Base-by-base conservation (phyloP, 2,329 filamentous ascomycete species). In the Zasmidium citrigriseum region DNA sequence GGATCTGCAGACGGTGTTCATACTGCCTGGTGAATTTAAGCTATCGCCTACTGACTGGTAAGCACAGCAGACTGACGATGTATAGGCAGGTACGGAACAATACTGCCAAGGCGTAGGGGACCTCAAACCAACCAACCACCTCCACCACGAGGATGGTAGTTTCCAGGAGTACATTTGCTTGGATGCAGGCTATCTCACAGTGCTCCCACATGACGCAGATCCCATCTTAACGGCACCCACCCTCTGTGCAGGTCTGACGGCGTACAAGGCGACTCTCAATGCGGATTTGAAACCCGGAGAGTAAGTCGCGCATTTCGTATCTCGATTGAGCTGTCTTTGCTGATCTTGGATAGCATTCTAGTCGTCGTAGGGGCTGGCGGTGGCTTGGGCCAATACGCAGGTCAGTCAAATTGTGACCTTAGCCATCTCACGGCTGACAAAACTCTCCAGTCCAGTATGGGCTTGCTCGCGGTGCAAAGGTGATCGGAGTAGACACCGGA, bases 281-380 rank as follows among this genome's bases (percentile, higher is more conserved):
- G 66, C 76, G 5, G 72, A 75, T 38, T 58, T 78, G 51, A 71
- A 73, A 46, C 63, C 71, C 12, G 76, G 76, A 12, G 68, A 77
- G 34, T 77, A 72, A 73, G 52, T 49, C 16, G 47, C 7, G 7
- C 5, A 11, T n/a, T n/a, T n/a, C n/a, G 21, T 2, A 18, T 46
- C 7, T 14, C 11, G 18, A 23, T 18, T 23, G 3, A 11, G 24
- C 1, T 4, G 22, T 22, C 29, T 44, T 10, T 14, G 24, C 47
- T 49, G 23, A 46, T 18, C 12, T 1, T 10, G n/a, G 14, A 10
- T 16, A 47, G 23, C 10, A 34, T 34, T 27, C 63, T 80, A 24
- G 75, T 76, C 2, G 77, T 80, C 12, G 72, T 79, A n/a, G 77
- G 78, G 10, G 78, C 78, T 14, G 77, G 76, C 34, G 78, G 77